Percentiles rank a stretch among this genome's conserved stretches.
Conservation (phyloP, 352 stramenopile species). For the Phytophthora capsici region DNA sequence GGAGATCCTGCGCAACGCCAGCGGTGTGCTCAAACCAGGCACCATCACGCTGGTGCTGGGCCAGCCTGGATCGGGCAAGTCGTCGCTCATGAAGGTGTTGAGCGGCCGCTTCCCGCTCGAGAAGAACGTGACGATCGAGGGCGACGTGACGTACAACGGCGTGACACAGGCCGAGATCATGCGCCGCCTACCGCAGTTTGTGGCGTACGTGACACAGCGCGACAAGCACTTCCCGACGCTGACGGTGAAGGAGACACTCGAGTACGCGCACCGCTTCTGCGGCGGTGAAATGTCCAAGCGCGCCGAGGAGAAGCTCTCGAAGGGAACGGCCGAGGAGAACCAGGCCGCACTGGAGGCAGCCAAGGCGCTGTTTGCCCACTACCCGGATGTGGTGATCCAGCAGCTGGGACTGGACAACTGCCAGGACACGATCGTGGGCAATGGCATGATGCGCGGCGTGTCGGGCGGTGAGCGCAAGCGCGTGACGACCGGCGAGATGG, state of each 20-base stretch:
- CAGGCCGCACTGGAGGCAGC: slow-evolving; percentile 25
- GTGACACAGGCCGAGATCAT: slow-evolving; percentile 32
- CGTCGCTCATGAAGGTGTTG: slow-evolving; percentile 36
- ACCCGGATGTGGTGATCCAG: slow-evolving; percentile 31
- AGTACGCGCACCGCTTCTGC: slow-evolving; percentile 76
- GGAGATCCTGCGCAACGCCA: slow-evolving; percentile 57
- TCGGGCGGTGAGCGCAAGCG: slow-evolving; percentile 78
- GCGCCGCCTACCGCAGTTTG: slow-evolving; percentile 45
- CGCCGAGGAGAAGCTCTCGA: slow-evolving; percentile 51
- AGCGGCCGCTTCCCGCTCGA: slow-evolving; percentile 49
- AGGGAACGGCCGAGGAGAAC: slow-evolving; percentile 43
- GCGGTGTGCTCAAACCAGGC: slow-evolving; percentile 52
- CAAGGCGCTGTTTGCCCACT: slow-evolving; percentile 32
- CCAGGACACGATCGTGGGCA: slow-evolving; percentile 64
- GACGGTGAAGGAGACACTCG: slow-evolving; percentile 32
- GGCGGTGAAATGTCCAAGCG: slow-evolving; percentile 35
- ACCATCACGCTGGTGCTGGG: slow-evolving; percentile 35
- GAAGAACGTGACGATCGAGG: slow-evolving; percentile 45
- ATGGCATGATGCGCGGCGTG: slow-evolving; percentile 65
- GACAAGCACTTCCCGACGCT: slow-evolving; percentile 90
- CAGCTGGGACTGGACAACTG: slow-evolving; percentile 33
- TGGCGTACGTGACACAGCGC: slow-evolving; percentile 54
- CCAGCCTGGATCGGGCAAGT: slow-evolving; percentile 34
- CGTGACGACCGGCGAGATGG: slow-evolving; percentile 87
- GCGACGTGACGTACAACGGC: slow-evolving; percentile 60